Evolutionary conservation across 495 filamentous ascomycete genomes (phyloP).

Genomic region (Tuber indicum): DNA sequence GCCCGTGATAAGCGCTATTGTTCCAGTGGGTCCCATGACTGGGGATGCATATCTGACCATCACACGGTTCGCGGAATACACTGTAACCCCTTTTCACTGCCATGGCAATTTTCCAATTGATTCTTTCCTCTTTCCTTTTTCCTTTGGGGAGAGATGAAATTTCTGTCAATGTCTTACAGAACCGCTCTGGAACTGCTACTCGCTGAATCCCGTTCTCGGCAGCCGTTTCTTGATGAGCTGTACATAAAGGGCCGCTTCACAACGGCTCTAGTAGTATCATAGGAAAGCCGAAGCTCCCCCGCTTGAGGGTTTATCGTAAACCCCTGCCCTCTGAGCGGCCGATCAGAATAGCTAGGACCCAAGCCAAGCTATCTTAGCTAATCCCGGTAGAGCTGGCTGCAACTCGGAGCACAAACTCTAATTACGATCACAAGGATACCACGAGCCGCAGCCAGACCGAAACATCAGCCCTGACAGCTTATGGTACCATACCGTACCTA

Average conservation of each 20-base stretch:
- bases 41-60: neutral
- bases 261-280: neutral
- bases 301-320: neutral
- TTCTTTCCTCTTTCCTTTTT: neutral
- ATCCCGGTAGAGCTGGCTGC: neutral
- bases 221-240: neutral
- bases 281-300: neutral
- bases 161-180: neutral
- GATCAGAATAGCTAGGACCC: neutral
- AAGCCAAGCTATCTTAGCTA: neutral
- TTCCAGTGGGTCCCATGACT: neutral
- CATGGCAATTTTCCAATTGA: neutral
- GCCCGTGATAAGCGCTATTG: neutral
- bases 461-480: neutral
- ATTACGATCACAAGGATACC: neutral
- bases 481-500: too few relatives aligned
- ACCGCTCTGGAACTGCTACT: neutral
- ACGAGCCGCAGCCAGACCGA: neutral
- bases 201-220: neutral
- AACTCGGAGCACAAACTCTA: neutral
- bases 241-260: neutral
- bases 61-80: neutral
- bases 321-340: neutral
- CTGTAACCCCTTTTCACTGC: neutral
- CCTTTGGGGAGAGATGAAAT: neutral